Conservation (phyloP, 768 basidiomycete genomes). For the Tubosaeta brunneosetosa region DNA sequence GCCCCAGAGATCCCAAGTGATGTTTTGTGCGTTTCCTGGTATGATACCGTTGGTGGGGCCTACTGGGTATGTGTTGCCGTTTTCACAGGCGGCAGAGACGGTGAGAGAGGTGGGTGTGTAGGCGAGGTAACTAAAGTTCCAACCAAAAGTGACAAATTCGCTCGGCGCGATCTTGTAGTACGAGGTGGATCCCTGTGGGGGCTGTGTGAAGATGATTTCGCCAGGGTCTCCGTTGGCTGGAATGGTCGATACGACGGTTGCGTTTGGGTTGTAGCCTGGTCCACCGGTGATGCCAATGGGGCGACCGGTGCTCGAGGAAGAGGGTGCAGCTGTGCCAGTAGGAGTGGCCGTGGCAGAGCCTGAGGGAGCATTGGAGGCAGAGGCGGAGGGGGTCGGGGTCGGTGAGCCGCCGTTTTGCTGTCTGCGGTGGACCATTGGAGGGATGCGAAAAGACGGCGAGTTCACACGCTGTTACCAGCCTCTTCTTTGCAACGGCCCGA, state of each 20-base stretch:
- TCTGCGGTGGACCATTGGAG: slow-evolving; percentile 21
- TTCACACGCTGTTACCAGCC: slow-evolving; percentile 9
- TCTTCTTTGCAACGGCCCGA: slow-evolving; percentile 13
- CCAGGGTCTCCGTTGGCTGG: slow-evolving; percentile 38
- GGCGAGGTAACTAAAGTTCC: slow-evolving; percentile 62
- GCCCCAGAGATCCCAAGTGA: slow-evolving; percentile 58
- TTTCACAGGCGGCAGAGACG: slow-evolving; percentile 59
- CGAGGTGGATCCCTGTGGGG: slow-evolving; percentile 53
- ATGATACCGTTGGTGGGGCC: slow-evolving; percentile 54
- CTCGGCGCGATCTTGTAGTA: slow-evolving; percentile 62
- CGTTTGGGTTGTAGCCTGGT: slow-evolving; percentile 22
- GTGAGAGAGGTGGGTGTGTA: slow-evolving; percentile 52
- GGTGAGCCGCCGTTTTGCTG: slow-evolving; percentile 15
- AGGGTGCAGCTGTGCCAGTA: background rate
- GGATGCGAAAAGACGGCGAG: background rate
- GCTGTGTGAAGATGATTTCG: slow-evolving; percentile 50
- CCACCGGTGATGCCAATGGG: slow-evolving; percentile 24
- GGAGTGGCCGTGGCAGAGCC: background rate
- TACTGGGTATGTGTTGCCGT: slow-evolving; percentile 65
- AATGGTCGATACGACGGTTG: slow-evolving; percentile 20
- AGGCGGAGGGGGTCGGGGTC: background rate
- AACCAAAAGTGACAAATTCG: slow-evolving; percentile 63
- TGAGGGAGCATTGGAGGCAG: background rate
- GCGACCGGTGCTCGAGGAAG: background rate
- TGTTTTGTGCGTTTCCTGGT: slow-evolving; percentile 44